These are phyloP conservation scores for Fusarium tanahbumbuense DNA, from an alignment of 2,329 filamentous ascomycete species.

Conservation along the genomic window DNA sequence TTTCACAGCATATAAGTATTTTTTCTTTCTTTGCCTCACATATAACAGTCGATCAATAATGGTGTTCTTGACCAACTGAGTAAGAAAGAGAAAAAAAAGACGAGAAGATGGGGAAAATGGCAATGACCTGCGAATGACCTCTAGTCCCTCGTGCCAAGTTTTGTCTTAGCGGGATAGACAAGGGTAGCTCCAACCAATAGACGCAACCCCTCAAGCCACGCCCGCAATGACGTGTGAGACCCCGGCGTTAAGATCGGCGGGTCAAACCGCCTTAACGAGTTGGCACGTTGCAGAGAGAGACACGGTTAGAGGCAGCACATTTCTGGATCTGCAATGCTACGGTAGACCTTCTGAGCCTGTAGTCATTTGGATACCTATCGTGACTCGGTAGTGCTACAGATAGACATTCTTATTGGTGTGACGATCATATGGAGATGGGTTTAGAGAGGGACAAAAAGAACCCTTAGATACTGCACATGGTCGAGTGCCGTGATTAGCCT, in stretches of 20 bases:
- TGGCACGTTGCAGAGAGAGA: not conserved
- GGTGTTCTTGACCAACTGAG: not conserved
- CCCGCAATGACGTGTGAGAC: conserved; percentile 22
- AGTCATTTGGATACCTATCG: conserved; percentile 25
- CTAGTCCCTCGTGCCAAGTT: conserved; percentile 15
- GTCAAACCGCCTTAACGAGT: not conserved
- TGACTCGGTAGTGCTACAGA: conserved; percentile 15
- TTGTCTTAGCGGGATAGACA: not conserved
- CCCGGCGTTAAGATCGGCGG: conserved; percentile 21
- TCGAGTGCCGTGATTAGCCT: conserved; percentile 14
- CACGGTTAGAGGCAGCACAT: conserved; percentile 3
- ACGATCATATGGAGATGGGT: conserved; percentile 7
- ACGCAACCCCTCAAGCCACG: conserved; percentile 33
- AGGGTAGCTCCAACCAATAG: conserved; percentile 23
- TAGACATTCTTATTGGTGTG: conserved; percentile 1
- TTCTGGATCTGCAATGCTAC: conserved; percentile 1
- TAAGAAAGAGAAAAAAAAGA: not conserved
- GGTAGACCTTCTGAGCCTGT: not conserved
- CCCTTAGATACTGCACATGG: not conserved
- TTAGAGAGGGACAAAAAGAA: not conserved
- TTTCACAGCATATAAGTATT: conserved; percentile 12
- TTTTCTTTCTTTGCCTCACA: not conserved
- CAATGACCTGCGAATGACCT: conserved; percentile 8
- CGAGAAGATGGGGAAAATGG: not conserved
- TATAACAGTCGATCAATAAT: not conserved